Base-by-base conservation (phyloP, 805 yeast genomes). In the Lipomyces chichibuensis region DNA sequence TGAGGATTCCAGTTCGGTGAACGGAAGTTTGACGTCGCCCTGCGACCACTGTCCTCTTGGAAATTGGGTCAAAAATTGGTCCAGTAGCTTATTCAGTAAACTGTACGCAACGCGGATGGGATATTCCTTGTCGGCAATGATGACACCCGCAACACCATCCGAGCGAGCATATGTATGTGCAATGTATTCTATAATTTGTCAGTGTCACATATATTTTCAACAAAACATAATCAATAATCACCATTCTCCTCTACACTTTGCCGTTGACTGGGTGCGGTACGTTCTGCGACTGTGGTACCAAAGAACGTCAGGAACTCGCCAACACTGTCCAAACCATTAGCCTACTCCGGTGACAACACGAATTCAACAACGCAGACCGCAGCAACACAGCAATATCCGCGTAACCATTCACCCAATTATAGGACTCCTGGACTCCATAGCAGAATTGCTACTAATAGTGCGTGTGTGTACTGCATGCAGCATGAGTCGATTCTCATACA, bases 51-150 rank as follows among this genome's bases (percentile, higher is more conserved):
- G 87, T 23, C 79, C 76, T 57, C 87, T 84, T 13, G 97, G 97
- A 77, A 90, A 92, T 70, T 88, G 87, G 13, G 93, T 83, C 64
- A 94, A 80, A 79, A 91, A 95, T 78, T 94, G 98, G 74, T 95
- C 99, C 73, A 92, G 83, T 27, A 94, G 82, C 80, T 92, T 94
- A 84, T 94, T 94, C 75, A 95, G 84, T 67, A 95, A 82, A 1
- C 98, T 91, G 80, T 92, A 94, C 0, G 98, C 98, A 14, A 97
- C 98, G 77, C 99, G 85, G 39, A 92, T 94, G 1, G 98, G 99
- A 79, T 95, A 95, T 73, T 94, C 98, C 78, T 91, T 90, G 78
- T 95, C 99, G 57, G 97, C 87, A 77, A 95, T 90, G 69, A 95
- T 80, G 43, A 95, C 97, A 70, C 97, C 97, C 27, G 96, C 90